Percentiles rank a stretch among this genome's conserved stretches.
phyloP scores from a whole-genome alignment of 2,329 filamentous ascomycete species.

The Rhinocladiella mackenziei region DNA sequence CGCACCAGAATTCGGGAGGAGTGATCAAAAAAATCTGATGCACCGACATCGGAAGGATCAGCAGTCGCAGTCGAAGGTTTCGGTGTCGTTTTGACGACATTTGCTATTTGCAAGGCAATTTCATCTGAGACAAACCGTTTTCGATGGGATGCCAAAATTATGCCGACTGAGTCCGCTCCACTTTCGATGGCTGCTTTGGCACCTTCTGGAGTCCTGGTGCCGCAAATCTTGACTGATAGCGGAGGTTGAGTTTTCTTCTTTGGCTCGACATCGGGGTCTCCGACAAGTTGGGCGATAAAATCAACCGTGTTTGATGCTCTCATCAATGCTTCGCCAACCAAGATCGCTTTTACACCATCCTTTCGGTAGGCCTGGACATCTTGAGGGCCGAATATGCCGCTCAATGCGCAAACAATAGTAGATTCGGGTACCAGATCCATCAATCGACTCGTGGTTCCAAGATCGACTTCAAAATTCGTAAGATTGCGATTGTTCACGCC shows the following conservation, averaged over 20 bases:
- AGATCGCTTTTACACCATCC: constrained; percentile 85
- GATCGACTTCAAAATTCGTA: constrained; percentile 93
- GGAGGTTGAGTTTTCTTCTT: constrained; percentile 38
- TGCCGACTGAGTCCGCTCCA: constrained; percentile 87
- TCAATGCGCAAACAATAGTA: constrained; percentile 88
- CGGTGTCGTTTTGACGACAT: constrained; percentile 60
- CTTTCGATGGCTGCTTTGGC: constrained; percentile 76
- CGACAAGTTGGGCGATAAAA: constrained; percentile 82
- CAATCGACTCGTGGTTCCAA: constrained; percentile 83
- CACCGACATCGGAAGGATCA: constrained; percentile 34
- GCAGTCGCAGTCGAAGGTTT: constrained; percentile 32
- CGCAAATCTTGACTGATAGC: constrained; percentile 89
- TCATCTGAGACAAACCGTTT: constrained; percentile 77
- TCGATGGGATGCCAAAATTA: constrained; percentile 79
- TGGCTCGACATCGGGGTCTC: constrained; percentile 39
- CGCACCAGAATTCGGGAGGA: constrained; percentile 46
- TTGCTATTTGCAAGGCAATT: constrained; percentile 73
- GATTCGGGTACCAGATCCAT: constrained; percentile 80
- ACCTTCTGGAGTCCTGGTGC: constrained; percentile 76
- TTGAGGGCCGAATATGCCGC: constrained; percentile 82
- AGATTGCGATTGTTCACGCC: constrained; percentile 97
- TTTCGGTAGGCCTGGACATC: constrained; percentile 85
- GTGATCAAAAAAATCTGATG: constrained; percentile 69
- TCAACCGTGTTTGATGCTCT: constrained; percentile 73
- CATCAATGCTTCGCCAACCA: constrained; percentile 96